These are phyloP conservation scores for Phoenix dactylifera DNA, from an alignment of 176 grass and related monocot genomes.

Conservation along the genomic window DNA sequence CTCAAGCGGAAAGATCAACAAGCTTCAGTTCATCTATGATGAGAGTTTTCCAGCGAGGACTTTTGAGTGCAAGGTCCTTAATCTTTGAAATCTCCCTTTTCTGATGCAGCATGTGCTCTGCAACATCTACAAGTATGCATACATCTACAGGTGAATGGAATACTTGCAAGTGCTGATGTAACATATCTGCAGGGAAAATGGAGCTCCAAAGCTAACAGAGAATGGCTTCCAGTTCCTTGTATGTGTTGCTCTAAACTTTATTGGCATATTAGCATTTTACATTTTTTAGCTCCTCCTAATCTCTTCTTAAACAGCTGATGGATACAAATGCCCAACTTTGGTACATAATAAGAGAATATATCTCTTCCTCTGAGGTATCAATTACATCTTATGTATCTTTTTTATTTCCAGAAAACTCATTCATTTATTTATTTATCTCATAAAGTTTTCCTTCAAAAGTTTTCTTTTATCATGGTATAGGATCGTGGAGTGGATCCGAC, in stretches of 20 bases:
- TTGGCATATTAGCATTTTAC: slow-evolving; percentile 10
- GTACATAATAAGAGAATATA: slow-evolving; percentile 99
- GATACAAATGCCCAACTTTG: slow-evolving; percentile 92
- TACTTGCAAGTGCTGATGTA: slow-evolving; percentile 10
- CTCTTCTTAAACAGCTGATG: slow-evolving; percentile 55
- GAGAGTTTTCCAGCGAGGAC: slow-evolving; percentile 76
- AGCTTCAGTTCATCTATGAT: slow-evolving; percentile 87
- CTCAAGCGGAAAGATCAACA: slow-evolving; percentile 63
- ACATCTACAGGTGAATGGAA: no score
- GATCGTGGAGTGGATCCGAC: slow-evolving; percentile 84
- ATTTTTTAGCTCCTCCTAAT: slow-evolving; percentile 27
- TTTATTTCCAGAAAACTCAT: background rate
- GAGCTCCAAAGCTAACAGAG: slow-evolving; percentile 80
- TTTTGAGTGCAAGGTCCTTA: slow-evolving; percentile 71
- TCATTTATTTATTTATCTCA: no score
- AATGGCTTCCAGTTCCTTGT: slow-evolving; percentile 96
- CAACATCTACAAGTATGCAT: no score
- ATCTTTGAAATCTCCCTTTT: no score
- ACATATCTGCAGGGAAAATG: slow-evolving; percentile 59
- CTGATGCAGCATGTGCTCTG: background rate
- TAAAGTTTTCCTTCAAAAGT: background rate
- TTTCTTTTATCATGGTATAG: slow-evolving; percentile 29
- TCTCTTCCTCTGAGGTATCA: slow-evolving; percentile 82
- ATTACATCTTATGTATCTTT: slow-evolving; percentile 11
- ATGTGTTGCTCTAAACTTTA: slow-evolving; percentile 21